phyloP scores from a whole-genome alignment of 352 stramenopile genomes.

The Phytophthora brassicae region DNA sequence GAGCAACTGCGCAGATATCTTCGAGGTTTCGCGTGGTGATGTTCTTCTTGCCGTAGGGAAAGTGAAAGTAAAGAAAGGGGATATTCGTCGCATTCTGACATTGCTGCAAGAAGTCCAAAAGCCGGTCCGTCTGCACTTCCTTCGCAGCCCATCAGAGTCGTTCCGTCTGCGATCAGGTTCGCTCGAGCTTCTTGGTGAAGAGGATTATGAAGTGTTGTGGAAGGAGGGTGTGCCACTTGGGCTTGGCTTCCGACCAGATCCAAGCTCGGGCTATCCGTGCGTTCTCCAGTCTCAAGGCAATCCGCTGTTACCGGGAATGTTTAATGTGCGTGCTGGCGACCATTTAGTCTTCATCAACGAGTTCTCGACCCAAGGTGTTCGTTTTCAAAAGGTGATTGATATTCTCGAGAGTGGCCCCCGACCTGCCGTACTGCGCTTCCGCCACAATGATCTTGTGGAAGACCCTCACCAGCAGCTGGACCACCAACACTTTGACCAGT shows the following conservation, averaged over 20 bases:
- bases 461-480: constrained; percentile 35
- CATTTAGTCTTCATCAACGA: constrained; percentile 88
- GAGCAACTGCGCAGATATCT: constrained; percentile 86
- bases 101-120: constrained; percentile 86
- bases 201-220: constrained; percentile 89
- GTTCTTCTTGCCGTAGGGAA: constrained; percentile 77
- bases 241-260: constrained; percentile 78
- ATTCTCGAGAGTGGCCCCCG: constrained; percentile 80
- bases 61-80: constrained; percentile 77
- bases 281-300: constrained; percentile 83
- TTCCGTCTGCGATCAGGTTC: constrained; percentile 70
- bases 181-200: constrained; percentile 73
- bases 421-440: constrained; percentile 79
- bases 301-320: constrained; percentile 77
- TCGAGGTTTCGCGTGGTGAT: constrained; percentile 79
- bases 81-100: constrained; percentile 75
- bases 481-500: constrained; percentile 30
- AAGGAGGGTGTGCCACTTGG: constrained; percentile 82
- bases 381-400: constrained; percentile 87
- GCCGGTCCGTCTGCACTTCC: constrained; percentile 73
- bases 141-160: constrained; percentile 71
- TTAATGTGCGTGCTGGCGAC: constrained; percentile 81
- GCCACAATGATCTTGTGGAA: constrained; percentile 74
- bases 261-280: constrained; percentile 72
- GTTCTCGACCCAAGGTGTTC: constrained; percentile 78